These are phyloP conservation scores for Arxiozyma telluris DNA, from an alignment of 1,139 yeast genomes.

Conservation along the genomic window DNA sequence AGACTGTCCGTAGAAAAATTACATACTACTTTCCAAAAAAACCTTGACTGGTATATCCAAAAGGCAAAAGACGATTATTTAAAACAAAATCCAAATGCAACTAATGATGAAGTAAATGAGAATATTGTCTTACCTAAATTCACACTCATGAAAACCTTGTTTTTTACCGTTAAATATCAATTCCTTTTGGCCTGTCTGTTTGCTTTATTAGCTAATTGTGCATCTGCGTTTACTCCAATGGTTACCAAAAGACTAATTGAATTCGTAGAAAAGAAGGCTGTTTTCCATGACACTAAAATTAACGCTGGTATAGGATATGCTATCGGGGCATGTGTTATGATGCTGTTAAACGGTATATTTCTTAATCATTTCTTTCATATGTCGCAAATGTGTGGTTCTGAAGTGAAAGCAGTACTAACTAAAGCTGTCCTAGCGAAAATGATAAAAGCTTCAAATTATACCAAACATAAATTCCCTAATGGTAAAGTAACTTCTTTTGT, in stretches of 20 bases:
- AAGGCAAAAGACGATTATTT: conserved; percentile 27
- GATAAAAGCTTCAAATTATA: conserved; percentile 48
- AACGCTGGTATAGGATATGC: conserved; percentile 56
- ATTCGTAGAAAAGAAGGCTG: conserved; percentile 37
- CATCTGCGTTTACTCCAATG: conserved; percentile 45
- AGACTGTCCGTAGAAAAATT: conserved; percentile 44
- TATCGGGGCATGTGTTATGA: conserved; percentile 42
- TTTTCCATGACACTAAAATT: conserved; percentile 23
- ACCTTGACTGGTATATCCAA: conserved; percentile 35
- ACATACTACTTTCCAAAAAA: conserved; percentile 33
- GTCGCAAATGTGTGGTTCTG: conserved; percentile 58
- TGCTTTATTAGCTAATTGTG: conserved; percentile 41
- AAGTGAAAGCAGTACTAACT: conserved; percentile 55
- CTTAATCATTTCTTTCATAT: conserved; percentile 57
- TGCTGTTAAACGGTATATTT: conserved; percentile 42
- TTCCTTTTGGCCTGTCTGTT: conserved; percentile 38
- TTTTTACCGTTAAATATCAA: conserved; percentile 48
- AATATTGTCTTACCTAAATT: conserved; percentile 35
- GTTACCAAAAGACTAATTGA: conserved; percentile 46
- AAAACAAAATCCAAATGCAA: conserved; percentile 28
- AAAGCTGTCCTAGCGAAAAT: conserved; percentile 62
- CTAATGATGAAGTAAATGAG: conserved; percentile 26
- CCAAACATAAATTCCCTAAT: conserved; percentile 51
- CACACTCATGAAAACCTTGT: conserved; percentile 39
- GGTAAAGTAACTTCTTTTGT: conserved; percentile 67